Conservation (phyloP, 2,329 filamentous ascomycete genomes). For the Orbilia javanica region DNA sequence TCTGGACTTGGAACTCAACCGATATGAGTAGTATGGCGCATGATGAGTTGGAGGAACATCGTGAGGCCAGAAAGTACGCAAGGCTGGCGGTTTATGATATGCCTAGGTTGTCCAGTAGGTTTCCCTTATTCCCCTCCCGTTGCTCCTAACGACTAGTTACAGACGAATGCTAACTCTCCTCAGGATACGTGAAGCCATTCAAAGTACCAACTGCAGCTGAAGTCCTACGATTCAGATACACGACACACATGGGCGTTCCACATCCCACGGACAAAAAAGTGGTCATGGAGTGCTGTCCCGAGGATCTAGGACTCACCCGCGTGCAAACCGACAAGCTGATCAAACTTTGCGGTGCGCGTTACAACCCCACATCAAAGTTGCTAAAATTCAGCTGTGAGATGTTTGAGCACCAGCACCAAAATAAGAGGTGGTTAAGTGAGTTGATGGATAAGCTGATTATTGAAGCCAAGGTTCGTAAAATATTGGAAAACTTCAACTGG, state of each 20-base stretch:
- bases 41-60: slow-evolving; percentile 85
- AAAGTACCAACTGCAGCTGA: slow-evolving; percentile 75
- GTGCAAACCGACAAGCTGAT: slow-evolving; percentile 82
- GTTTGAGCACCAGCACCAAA: slow-evolving; percentile 89
- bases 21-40: slow-evolving; percentile 88
- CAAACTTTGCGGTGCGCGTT: slow-evolving; percentile 86
- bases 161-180: slow-evolving; percentile 31
- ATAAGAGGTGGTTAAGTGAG: slow-evolving; percentile 93
- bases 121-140: not conserved
- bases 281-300: slow-evolving; percentile 86
- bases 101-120: slow-evolving; percentile 87
- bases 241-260: slow-evolving; percentile 91
- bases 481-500: not conserved
- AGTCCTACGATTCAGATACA: slow-evolving; percentile 93
- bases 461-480: slow-evolving; percentile 75
- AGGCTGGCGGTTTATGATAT: slow-evolving; percentile 94
- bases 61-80: slow-evolving; percentile 89
- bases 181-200: slow-evolving; percentile 87
- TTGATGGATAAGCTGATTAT: slow-evolving; percentile 78
- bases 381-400: slow-evolving; percentile 92
- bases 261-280: slow-evolving; percentile 95
- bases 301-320: slow-evolving; percentile 74
- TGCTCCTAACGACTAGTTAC: not conserved
- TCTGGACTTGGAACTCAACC: slow-evolving; percentile 77
- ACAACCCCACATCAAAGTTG: slow-evolving; percentile 84